Base-by-base conservation (phyloP, 306 rosid genomes). In the Vicia villosa region DNA sequence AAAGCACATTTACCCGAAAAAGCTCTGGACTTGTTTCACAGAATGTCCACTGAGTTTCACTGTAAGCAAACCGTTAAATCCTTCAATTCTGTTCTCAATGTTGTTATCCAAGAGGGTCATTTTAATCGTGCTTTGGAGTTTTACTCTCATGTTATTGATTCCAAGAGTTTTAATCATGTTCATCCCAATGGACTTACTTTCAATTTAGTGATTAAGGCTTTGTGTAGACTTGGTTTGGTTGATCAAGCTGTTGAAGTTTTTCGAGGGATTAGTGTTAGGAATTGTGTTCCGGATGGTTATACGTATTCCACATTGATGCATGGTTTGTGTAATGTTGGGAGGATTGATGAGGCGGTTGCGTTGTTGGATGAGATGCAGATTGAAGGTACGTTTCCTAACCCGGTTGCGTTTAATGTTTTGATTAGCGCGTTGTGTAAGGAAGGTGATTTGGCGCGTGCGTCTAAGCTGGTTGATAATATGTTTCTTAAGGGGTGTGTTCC, bases 301-400 rank as follows among this genome's bases (percentile, higher is more conserved):
- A 87, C 98, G 0, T 93, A 85, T 65, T 76, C 86, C 14, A 86
- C 98, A 13, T 71, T 93, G 80, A 93, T 93, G 98, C 85, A 90
- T 78, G 97, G 98, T 19, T 78, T 93, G 81, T 93, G 97, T 64
- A 81, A 78, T 74, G 92, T 83, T 46, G 78, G 86, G 45, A 83
- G 97, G 70, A 76, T 86, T 10, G 97, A 90, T 0, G 98, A 93
- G 82, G 98, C 97, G 0, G 70, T 90, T 15, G 80, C 88, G 7
- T 71, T 93, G 80, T 75, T 93, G 77, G 96, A 93, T 78, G 97
- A 93, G 84, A 90, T 93, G 98, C 98, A 93, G 63, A 77, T 83
- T 24, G 95, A 90, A 69, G 97, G 97, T 19, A 88, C 83, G 58
- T 72, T 82, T 40, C 95, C 98, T 0, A 94, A 79, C 52, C 75